Evolutionary conservation across 1,284 basidiomycete genomes (phyloP).

Genomic region (Dichomitus squalens): DNA sequence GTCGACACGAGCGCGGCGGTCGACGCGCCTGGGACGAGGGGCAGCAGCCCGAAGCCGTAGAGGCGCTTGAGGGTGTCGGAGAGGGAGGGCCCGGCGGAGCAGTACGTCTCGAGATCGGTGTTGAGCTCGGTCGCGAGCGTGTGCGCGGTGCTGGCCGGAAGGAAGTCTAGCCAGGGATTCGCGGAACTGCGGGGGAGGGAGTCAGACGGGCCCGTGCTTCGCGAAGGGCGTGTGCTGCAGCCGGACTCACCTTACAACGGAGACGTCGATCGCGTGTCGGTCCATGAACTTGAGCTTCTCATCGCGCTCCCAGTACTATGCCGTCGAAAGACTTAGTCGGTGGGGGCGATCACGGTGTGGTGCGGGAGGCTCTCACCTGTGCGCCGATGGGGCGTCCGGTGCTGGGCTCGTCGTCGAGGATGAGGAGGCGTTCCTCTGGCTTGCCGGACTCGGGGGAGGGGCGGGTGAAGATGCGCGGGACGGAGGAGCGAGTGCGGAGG

Average conservation of each 20-base stretch:
- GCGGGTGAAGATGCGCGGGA: slow-evolving; percentile 70
- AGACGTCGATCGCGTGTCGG: slow-evolving; percentile 71
- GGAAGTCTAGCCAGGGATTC: slow-evolving; percentile 89
- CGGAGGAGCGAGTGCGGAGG: slow-evolving; percentile 58
- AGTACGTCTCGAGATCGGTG: slow-evolving; percentile 76
- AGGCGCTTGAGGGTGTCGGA: slow-evolving; percentile 54
- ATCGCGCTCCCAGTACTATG: slow-evolving; percentile 78
- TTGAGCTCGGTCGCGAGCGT: slow-evolving; percentile 71
- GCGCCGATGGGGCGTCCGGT: slow-evolving; percentile 70
- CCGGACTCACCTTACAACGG: slow-evolving; percentile 57
- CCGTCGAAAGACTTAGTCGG: too few species aligned
- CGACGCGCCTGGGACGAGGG: slow-evolving; percentile 70
- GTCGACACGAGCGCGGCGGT: slow-evolving; percentile 58
- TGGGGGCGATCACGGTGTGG: background rate
- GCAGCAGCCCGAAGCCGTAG: slow-evolving; percentile 85
- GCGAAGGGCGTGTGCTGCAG: background rate
- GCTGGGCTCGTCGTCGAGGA: slow-evolving; percentile 76
- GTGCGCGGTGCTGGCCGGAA: slow-evolving; percentile 68
- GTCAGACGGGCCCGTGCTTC: background rate
- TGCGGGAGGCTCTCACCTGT: slow-evolving; percentile 42
- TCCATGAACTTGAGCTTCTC: slow-evolving; percentile 83
- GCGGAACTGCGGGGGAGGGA: slow-evolving; percentile 54
- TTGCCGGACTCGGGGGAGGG: slow-evolving; percentile 40
- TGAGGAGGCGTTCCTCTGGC: slow-evolving; percentile 68
- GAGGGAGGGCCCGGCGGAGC: slow-evolving; percentile 60